Conservation (phyloP, 192 early-diverging fungal genomes). For the Mortierella claussenii region DNA sequence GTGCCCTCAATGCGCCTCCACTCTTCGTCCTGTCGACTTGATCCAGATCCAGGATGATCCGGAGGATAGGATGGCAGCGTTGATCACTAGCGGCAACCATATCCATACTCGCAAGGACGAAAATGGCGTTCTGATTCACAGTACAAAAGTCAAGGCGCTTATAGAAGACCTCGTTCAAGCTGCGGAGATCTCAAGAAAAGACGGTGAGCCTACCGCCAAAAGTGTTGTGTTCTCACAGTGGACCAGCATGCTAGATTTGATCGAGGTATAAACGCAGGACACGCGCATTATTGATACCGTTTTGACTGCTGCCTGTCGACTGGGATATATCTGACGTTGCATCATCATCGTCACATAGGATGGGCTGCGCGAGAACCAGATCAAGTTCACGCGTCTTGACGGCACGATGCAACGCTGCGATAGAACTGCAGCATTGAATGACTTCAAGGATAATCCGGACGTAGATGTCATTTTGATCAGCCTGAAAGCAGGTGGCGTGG, state of each 20-base stretch:
- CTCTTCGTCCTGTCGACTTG: slow-evolving; percentile 50
- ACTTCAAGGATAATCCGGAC: slow-evolving; percentile 66
- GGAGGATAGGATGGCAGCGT: slow-evolving; percentile 26
- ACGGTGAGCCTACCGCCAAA: slow-evolving; percentile 56
- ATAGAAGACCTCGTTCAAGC: slow-evolving; percentile 55
- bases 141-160: slow-evolving; percentile 62
- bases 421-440: slow-evolving; percentile 63
- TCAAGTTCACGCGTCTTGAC: slow-evolving; percentile 78
- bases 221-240: slow-evolving; percentile 97
- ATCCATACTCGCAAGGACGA: slow-evolving; percentile 29
- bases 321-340: too few relatives aligned
- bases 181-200: slow-evolving; percentile 7
- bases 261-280: slow-evolving; percentile 57
- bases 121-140: slow-evolving; percentile 48
- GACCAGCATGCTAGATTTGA: slow-evolving; percentile 85
- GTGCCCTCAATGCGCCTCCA: slow-evolving; percentile 58
- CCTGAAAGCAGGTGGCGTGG: slow-evolving; percentile 83
- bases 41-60: slow-evolving; percentile 61
- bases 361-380: slow-evolving; percentile 62
- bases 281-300: too few relatives aligned
- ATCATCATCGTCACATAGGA: slow-evolving; percentile 39
- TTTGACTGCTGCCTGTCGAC: too few relatives aligned
- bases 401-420: slow-evolving; percentile 76
- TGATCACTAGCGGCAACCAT: slow-evolving; percentile 5
- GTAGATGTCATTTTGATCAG: slow-evolving; percentile 73